Percentiles rank a stretch among this genome's conserved stretches.
Evolutionary conservation across 1,139 yeast genomes (phyloP).

Genomic region (Meyerozyma athensensis): DNA sequence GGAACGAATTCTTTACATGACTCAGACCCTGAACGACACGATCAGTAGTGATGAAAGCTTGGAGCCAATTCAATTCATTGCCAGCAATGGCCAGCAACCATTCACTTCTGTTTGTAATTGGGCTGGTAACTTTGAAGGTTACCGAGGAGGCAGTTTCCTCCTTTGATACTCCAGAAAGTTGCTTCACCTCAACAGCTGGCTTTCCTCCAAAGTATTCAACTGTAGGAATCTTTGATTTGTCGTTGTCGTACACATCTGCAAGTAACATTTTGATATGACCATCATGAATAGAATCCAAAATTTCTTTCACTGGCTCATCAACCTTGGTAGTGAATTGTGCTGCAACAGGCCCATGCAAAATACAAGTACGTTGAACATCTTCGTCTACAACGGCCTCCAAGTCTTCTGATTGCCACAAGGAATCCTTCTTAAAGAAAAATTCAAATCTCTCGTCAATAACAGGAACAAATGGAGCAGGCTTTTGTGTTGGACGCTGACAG

Average conservation of each 20-base stretch:
- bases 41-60: conserved; percentile 76
- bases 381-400: conserved; percentile 93
- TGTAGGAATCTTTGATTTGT: conserved; percentile 68
- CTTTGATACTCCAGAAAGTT: conserved; percentile 18
- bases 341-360: conserved; percentile 97
- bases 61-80: conserved; percentile 75
- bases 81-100: conserved; percentile 91
- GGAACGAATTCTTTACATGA: conserved; percentile 75
- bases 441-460: conserved; percentile 91
- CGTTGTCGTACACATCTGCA: conserved; percentile 66
- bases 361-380: conserved; percentile 98
- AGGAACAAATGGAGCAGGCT: conserved; percentile 98
- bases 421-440: conserved; percentile 95
- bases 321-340: conserved; percentile 85
- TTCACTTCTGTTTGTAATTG: conserved; percentile 43
- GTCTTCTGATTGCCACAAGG: conserved; percentile 98
- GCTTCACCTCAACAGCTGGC: conserved; percentile 30
- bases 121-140: conserved; percentile 44
- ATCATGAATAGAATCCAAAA: conserved; percentile 82
- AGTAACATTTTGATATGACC: conserved; percentile 77
- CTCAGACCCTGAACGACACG: conserved; percentile 82
- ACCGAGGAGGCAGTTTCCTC: conserved; percentile 30
- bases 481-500: conserved; percentile 81
- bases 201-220: conserved; percentile 87
- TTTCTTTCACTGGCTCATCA: conserved; percentile 88